A percentile compares a stretch with the other conserved stretches of the same genome.
phyloP scores from a whole-genome alignment of 805 yeast species.

The Candida dajiaensis region DNA sequence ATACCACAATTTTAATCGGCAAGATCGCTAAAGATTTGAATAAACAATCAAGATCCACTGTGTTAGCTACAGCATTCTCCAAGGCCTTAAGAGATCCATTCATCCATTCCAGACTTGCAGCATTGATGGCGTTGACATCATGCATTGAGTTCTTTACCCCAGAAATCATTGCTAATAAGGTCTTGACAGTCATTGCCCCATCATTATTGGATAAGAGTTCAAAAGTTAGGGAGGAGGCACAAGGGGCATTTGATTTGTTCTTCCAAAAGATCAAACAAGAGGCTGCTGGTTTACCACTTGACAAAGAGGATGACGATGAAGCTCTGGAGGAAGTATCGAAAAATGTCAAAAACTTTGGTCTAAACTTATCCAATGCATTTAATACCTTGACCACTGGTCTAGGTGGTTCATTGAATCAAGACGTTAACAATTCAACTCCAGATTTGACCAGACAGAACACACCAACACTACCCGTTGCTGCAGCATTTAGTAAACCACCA shows the following conservation, averaged over 20 bases:
- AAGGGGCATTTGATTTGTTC: conserved; percentile 57
- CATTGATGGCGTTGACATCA: conserved; percentile 65
- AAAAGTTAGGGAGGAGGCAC: conserved; percentile 69
- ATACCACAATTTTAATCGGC: conserved; percentile 65
- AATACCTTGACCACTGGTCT: conserved; percentile 15
- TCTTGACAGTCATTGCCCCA: conserved; percentile 80
- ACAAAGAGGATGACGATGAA: conserved; percentile 18
- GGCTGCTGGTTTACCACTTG: conserved; percentile 31
- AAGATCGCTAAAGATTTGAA: conserved; percentile 58
- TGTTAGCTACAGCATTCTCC: conserved; percentile 80
- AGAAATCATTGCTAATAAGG: conserved; percentile 70
- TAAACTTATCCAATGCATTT: conserved; percentile 15
- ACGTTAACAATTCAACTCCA: conserved; percentile 9
- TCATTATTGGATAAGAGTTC: conserved; percentile 70
- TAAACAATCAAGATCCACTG: conserved; percentile 53
- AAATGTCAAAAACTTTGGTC: conserved; percentile 21
- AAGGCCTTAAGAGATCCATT: conserved; percentile 78
- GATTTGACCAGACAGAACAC: conserved; percentile 10
- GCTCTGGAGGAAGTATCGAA: conserved; percentile 21
- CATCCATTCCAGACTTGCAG: conserved; percentile 67
- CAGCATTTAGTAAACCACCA: conserved; percentile 7
- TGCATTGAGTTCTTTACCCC: conserved; percentile 64
- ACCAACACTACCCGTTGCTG: conserved; percentile 16
- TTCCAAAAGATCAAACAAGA: conserved; percentile 46
- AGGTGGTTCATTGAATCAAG: conserved; percentile 20